Evolutionary conservation across 768 basidiomycete species (phyloP).

Genomic region (Mycena latifolia): DNA sequence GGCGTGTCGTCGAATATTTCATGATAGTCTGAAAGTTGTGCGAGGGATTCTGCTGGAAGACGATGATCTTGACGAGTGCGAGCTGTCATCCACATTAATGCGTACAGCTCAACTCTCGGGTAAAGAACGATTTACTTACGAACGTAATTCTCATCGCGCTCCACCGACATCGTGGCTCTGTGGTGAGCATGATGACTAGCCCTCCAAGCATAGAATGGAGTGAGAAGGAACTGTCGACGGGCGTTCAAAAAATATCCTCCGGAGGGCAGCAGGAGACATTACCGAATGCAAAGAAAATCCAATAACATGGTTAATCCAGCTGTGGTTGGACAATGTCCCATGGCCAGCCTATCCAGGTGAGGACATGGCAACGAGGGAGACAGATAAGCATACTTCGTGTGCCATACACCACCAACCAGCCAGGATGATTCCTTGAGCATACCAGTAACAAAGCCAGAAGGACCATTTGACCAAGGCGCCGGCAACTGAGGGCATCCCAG

Average conservation of each 20-base stretch:
- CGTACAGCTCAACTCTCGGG: neutral
- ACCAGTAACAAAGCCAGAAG: constrained; percentile 54
- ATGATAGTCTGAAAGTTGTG: constrained; percentile 56
- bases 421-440: constrained; percentile 56
- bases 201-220: constrained; percentile 77
- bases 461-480: constrained; percentile 40
- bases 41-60: constrained; percentile 56
- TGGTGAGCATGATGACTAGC: constrained; percentile 73
- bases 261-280: constrained; percentile 32
- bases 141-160: constrained; percentile 81
- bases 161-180: constrained; percentile 65
- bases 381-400: constrained; percentile 44
- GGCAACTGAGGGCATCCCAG: constrained; percentile 28
- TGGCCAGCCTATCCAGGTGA: constrained; percentile 48
- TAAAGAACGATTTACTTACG: constrained; percentile 39
- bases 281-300: constrained; percentile 48
- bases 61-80: constrained; percentile 55
- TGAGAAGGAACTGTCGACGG: constrained; percentile 56
- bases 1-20: constrained; percentile 66
- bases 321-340: constrained; percentile 49
- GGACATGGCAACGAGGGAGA: neutral
- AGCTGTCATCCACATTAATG: constrained; percentile 35
- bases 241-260: constrained; percentile 55
- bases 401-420: constrained; percentile 60
- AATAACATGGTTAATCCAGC: constrained; percentile 46